Percentiles rank a stretch among this genome's conserved stretches.
Evolutionary conservation across 2,329 filamentous ascomycete species (phyloP).

Genomic region (Chaetomiaceae sp.): DNA sequence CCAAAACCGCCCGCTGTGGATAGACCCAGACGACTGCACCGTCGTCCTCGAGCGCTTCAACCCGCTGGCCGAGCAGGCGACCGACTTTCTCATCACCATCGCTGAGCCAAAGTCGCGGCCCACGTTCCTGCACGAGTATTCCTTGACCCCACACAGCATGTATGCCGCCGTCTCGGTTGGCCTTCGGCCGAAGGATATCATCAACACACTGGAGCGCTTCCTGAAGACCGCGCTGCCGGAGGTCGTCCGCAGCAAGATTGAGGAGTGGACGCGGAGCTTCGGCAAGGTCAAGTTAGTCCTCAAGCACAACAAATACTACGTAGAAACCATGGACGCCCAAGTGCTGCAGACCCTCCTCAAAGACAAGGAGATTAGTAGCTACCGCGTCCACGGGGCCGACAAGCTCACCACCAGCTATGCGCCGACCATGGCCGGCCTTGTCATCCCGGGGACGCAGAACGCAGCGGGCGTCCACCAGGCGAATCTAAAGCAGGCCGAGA

Average conservation of each 20-base stretch:
- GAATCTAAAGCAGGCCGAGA: constrained; percentile 33
- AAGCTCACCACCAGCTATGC: constrained; percentile 77
- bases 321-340: constrained; percentile 84
- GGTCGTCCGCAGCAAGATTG: constrained; percentile 74
- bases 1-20: constrained; percentile 86
- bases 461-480: constrained; percentile 84
- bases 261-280: constrained; percentile 78
- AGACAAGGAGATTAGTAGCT: constrained; percentile 75
- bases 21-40: constrained; percentile 77
- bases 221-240: constrained; percentile 84
- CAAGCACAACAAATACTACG: constrained; percentile 89
- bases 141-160: constrained; percentile 83
- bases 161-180: constrained; percentile 95
- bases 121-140: constrained; percentile 88
- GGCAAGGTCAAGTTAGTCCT: constrained; percentile 94
- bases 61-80: constrained; percentile 76
- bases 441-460: constrained; percentile 92
- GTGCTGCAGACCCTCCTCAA: constrained; percentile 84
- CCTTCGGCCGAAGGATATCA: constrained; percentile 83
- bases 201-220: constrained; percentile 79
- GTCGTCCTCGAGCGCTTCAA: constrained; percentile 96
- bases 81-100: constrained; percentile 94
- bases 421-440: constrained; percentile 78
- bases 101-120: constrained; percentile 89
- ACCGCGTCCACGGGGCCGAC: constrained; percentile 66